These are phyloP conservation scores for Melampsora allii-populina DNA, from an alignment of 1,284 basidiomycete species.

Conservation along the genomic window DNA sequence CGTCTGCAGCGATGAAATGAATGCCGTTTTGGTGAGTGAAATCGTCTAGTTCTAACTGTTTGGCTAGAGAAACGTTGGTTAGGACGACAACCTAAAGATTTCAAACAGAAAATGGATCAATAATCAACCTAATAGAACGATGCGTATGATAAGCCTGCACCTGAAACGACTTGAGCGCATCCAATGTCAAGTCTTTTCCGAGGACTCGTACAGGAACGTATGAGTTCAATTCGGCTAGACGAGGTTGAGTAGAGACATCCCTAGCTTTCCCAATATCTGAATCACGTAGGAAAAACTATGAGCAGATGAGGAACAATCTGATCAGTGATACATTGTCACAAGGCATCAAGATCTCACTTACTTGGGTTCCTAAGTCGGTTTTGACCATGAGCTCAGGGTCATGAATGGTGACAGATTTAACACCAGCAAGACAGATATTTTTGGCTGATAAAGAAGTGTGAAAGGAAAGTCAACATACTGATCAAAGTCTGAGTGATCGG, in stretches of 20 bases:
- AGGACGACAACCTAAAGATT: conserved; percentile 74
- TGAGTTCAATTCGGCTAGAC: conserved; percentile 89
- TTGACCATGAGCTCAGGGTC: conserved; percentile 84
- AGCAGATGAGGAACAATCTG: conserved; percentile 1
- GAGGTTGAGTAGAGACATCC: conserved; percentile 78
- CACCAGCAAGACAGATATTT: conserved; percentile 91
- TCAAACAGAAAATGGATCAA: background rate
- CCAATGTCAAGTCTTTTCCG: conserved; percentile 8
- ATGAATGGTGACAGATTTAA: conserved; percentile 94
- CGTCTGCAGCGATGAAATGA: conserved; percentile 88
- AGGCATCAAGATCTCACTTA: conserved; percentile 53
- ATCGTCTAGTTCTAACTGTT: conserved; percentile 92
- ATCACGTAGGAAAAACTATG: conserved; percentile 87
- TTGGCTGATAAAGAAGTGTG: conserved; percentile 66
- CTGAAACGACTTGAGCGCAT: conserved; percentile 31
- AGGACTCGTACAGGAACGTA: conserved; percentile 75
- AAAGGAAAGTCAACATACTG: background rate
- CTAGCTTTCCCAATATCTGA: conserved; percentile 83
- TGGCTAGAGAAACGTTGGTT: conserved; percentile 69
- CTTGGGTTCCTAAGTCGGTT: conserved; percentile 89
- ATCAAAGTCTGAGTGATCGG: background rate
- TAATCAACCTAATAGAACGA: background rate
- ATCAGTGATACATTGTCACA: background rate
- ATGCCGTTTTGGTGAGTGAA: conserved; percentile 85
- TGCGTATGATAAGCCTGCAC: conserved; percentile 9